These are phyloP conservation scores for Drechslera avenae DNA, from an alignment of 2,329 filamentous ascomycete species.

Conservation along the genomic window DNA sequence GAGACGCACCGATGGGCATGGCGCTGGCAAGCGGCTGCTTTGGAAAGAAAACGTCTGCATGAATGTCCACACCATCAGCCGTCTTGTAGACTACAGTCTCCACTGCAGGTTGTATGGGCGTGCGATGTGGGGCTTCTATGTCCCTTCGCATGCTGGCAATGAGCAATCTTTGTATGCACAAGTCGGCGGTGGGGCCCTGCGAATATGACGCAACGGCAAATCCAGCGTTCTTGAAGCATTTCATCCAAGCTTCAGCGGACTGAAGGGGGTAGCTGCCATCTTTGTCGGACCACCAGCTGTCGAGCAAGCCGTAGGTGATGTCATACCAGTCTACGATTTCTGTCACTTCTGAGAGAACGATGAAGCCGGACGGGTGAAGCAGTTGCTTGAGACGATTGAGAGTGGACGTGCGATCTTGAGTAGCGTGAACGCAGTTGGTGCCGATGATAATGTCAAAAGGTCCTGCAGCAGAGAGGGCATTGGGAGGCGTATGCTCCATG, in stretches of 20 bases:
- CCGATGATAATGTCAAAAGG: slow-evolving; percentile 16
- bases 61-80: slow-evolving; percentile 10
- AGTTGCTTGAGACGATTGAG: slow-evolving; percentile 3
- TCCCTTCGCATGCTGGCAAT: slow-evolving; percentile 2
- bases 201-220: slow-evolving; percentile 3
- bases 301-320: slow-evolving; percentile 23
- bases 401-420: slow-evolving; percentile 6
- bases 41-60: slow-evolving; percentile 46
- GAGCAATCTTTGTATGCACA: slow-evolving; percentile 2
- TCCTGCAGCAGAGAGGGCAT: background rate
- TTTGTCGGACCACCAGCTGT: slow-evolving; percentile 27
- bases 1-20: slow-evolving; percentile 9
- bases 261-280: slow-evolving; percentile 13
- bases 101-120: background rate
- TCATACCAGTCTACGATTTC: slow-evolving; percentile 23
- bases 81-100: slow-evolving; percentile 18
- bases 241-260: slow-evolving; percentile 5
- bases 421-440: slow-evolving; percentile 30
- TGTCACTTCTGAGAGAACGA: slow-evolving; percentile 22
- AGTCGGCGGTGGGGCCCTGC: background rate
- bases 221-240: slow-evolving; percentile 1
- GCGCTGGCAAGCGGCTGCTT: slow-evolving; percentile 1
- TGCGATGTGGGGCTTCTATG: background rate
- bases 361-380: slow-evolving; percentile 13
- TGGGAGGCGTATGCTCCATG: slow-evolving; percentile 21